Evolutionary conservation across 371 early-diverging fungal genomes (phyloP), one percentile per base, ranked within the genome.

Genomic region (Ordospora colligata): DNA sequence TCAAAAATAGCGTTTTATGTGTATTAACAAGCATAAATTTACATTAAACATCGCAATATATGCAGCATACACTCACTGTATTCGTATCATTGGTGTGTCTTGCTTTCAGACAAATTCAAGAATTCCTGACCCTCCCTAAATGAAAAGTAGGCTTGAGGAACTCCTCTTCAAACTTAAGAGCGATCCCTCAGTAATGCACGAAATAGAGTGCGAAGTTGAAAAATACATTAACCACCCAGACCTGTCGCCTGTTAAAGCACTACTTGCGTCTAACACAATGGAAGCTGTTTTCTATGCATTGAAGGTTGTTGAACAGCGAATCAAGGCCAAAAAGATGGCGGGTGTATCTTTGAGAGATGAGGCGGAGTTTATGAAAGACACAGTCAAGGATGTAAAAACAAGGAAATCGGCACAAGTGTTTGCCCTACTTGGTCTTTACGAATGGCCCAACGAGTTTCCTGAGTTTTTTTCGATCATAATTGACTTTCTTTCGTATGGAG

Each of bases 371-470:
- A 51, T 65, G 63, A 44, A 51, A 46, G 52, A 17, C 9, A 12
- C 62, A 10, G 37, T 76, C 7, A 21, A 47, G 12, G 44, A 4
- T 2, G 49, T 12, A 22, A 21, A 43, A 0, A 9, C 19, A 5
- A 40, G 52, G 25, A 67, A 76, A 14, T 46, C 64, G 3, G 63
- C 73, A n/a, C 69, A 75, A n/a, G 54, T 77, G 5, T 82, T 82
- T 75, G 74, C 79, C 10, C 46, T 73, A 8, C 45, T 81, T 3
- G 85, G 78, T 11, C 63, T 84, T 21, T 80, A 77, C 49, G 76
- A 76, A 32, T 84, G 85, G 85, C 85, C 85, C 17, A 67, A 69
- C 0, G 51, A 40, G 21, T 71, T 82, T 58, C 73, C 76, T 17
- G 51, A 62, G 40, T 84, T 84, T 69, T 53, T 83, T 14, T 47